These are phyloP conservation scores for Arabidopsis lyrata DNA, from an alignment of 441 rosid species.

Conservation along the genomic window DNA sequence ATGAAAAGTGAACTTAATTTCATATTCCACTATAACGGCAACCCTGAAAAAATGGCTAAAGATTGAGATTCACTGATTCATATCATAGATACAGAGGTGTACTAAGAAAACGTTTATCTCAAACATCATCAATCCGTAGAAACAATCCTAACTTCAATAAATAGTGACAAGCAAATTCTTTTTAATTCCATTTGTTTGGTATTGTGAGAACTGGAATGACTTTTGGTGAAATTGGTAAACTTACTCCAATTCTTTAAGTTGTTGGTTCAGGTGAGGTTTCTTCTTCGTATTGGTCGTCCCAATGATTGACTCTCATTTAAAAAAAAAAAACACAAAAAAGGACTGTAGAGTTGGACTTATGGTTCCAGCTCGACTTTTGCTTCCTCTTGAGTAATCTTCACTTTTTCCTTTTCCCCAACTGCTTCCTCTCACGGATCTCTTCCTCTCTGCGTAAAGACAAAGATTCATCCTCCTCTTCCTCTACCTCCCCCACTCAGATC, in stretches of 20 bases:
- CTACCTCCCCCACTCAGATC: conserved; percentile 37
- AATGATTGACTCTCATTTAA: conserved; percentile 14
- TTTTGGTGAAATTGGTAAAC: conserved; percentile 5
- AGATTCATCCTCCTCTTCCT: conserved; percentile 41
- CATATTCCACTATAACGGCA: no score
- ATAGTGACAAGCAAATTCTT: neutral
- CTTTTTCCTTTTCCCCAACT: conserved; percentile 36
- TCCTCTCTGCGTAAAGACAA: conserved; percentile 50
- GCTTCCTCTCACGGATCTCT: conserved; percentile 49
- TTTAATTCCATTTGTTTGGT: neutral
- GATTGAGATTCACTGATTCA: neutral
- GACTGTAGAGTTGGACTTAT: conserved; percentile 29
- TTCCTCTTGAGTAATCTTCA: conserved; percentile 10
- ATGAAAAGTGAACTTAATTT: no score
- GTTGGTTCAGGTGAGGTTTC: conserved; percentile 19
- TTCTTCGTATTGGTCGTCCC: conserved; percentile 16
- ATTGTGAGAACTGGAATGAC: neutral
- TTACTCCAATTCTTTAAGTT: conserved; percentile 2
- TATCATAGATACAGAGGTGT: no score
- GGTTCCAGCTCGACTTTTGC: conserved; percentile 37
- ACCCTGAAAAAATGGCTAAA: neutral
- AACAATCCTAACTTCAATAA: neutral
- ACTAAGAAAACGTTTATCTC: neutral
- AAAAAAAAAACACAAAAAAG: neutral
- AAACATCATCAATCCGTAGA: neutral